Conservation (phyloP, 208 protist species). For the Crithidia acanthocephali region DNA sequence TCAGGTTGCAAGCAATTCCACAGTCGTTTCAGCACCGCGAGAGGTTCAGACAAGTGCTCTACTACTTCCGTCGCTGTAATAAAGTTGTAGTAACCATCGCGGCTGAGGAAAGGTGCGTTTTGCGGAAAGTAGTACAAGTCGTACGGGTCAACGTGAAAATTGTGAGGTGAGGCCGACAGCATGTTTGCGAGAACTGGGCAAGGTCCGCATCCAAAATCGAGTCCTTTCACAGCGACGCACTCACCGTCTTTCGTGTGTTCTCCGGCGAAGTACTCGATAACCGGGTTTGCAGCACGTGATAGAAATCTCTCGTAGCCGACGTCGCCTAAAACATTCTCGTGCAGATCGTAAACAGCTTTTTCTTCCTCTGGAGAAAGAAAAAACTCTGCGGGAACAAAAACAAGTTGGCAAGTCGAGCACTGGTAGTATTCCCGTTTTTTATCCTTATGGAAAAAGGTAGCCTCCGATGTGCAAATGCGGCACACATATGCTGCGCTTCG, state of each 20-base stretch:
- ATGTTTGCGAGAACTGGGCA: slow-evolving; percentile 38
- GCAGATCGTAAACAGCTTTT: slow-evolving; percentile 56
- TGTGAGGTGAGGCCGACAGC: slow-evolving; percentile 18
- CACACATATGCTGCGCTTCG: too few species aligned
- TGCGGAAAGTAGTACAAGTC: slow-evolving; percentile 56
- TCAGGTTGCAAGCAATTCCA: slow-evolving; percentile 28
- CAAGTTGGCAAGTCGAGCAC: slow-evolving; percentile 38
- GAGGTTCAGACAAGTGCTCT: slow-evolving; percentile 53
- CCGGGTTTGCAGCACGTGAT: slow-evolving; percentile 31
- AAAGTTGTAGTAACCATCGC: slow-evolving; percentile 42
- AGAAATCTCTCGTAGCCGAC: slow-evolving; percentile 51
- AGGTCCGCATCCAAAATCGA: slow-evolving; percentile 69
- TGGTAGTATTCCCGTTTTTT: slow-evolving; percentile 40
- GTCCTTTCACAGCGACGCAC: slow-evolving; percentile 24
- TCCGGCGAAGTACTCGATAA: slow-evolving; percentile 24
- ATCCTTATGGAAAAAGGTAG: slow-evolving; percentile 33
- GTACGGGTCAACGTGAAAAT: slow-evolving; percentile 39
- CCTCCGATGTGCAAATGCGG: slow-evolving; percentile 27
- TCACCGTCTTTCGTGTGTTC: not conserved
- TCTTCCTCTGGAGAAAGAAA: slow-evolving; percentile 33
- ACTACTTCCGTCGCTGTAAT: slow-evolving; percentile 57
- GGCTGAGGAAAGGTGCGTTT: not conserved
- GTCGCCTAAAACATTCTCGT: slow-evolving; percentile 45
- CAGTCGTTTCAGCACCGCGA: slow-evolving; percentile 20
- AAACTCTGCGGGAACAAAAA: slow-evolving; percentile 49